Evolutionary conservation across 108 stramenopile genomes (phyloP).

Genomic region (Cyclotella atomus): DNA sequence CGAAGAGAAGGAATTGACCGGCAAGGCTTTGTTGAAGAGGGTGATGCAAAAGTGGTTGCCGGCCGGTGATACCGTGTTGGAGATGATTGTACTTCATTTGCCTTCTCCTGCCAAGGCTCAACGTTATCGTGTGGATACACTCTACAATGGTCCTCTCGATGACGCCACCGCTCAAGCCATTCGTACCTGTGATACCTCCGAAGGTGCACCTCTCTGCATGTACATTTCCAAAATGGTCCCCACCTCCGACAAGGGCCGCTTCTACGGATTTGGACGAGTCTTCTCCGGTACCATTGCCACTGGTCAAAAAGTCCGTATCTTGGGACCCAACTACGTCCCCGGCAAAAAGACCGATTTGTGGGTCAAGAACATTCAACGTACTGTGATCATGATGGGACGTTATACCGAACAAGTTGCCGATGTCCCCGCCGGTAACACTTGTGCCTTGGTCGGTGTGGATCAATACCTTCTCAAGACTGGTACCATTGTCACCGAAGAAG

Average conservation of each 20-base stretch:
- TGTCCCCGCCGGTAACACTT: constrained; percentile 99
- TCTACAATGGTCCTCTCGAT: constrained; percentile 99
- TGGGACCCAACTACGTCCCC: constrained; percentile 99
- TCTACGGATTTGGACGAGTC: constrained; percentile 99
- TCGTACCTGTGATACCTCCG: constrained; percentile 96
- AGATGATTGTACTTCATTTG: constrained; percentile 99
- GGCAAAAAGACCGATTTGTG: constrained; percentile 99
- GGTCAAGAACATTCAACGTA: constrained; percentile 99
- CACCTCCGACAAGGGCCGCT: constrained; percentile 99
- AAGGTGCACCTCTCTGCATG: constrained; percentile 97
- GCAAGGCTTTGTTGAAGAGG: constrained; percentile 99
- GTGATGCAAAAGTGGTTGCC: constrained; percentile 99
- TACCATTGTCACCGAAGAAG: constrained; percentile 97
- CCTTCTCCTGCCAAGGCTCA: constrained; percentile 98
- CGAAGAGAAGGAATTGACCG: constrained; percentile 95
- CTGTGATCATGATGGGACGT: constrained; percentile 99
- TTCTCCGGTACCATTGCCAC: constrained; percentile 99
- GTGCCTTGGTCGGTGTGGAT: constrained; percentile 99
- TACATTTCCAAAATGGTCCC: constrained; percentile 99
- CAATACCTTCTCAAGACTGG: constrained; percentile 99
- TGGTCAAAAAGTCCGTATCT: constrained; percentile 99
- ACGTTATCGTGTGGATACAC: constrained; percentile 97
- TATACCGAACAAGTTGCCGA: constrained; percentile 99
- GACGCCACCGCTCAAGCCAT: constrained; percentile 97
- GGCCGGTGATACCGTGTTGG: constrained; percentile 98